phyloP scores from a whole-genome alignment of 2,329 filamentous ascomycete species.

The Diaporthe citri region DNA sequence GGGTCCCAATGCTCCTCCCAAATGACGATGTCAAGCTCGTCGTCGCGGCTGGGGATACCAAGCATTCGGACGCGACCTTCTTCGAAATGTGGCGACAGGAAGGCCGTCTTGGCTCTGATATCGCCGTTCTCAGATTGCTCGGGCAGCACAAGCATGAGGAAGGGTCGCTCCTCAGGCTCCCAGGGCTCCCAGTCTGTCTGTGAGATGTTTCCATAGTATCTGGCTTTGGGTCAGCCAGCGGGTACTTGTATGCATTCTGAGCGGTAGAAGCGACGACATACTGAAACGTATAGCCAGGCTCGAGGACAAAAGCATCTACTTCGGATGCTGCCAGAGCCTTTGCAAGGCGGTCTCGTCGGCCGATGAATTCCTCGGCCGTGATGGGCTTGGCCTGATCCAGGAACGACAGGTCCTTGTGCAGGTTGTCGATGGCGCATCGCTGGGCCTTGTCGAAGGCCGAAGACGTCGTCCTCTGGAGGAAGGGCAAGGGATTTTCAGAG shows the following conservation, averaged over 20 bases:
- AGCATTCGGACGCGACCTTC: conserved; percentile 70
- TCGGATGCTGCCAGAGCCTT: conserved; percentile 63
- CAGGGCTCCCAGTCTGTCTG: conserved; percentile 74
- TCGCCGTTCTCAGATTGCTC: conserved; percentile 50
- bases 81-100: conserved; percentile 71
- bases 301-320: conserved; percentile 70
- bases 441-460: conserved; percentile 72
- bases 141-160: conserved; percentile 72
- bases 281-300: conserved; percentile 75
- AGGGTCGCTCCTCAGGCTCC: conserved; percentile 74
- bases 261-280: conserved; percentile 44
- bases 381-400: conserved; percentile 63
- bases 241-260: background rate
- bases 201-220: conserved; percentile 72
- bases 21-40: conserved; percentile 64
- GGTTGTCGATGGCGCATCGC: conserved; percentile 67
- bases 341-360: conserved; percentile 68
- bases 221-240: conserved; percentile 33
- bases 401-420: conserved; percentile 64
- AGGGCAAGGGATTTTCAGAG: background rate
- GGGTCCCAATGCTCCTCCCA: conserved; percentile 77
- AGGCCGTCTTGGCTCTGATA: conserved; percentile 66
- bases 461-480: conserved; percentile 43
- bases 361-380: conserved; percentile 63
- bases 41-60: conserved; percentile 65